Conservation (phyloP, 257 asterid species). For the Euphrasia confusa region DNA sequence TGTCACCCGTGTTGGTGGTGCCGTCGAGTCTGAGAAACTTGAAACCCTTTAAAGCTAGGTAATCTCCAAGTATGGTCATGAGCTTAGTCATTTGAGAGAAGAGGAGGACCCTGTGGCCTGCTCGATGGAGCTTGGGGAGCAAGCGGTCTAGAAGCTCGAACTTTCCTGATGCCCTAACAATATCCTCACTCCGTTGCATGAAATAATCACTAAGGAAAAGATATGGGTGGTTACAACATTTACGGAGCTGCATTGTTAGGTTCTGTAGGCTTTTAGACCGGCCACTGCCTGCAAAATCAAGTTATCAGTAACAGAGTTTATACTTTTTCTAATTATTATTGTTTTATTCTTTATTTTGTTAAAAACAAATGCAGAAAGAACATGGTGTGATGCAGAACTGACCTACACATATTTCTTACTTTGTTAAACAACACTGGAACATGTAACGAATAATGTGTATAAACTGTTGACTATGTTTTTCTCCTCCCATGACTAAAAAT, state of each 20-base stretch:
- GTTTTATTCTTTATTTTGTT: no score
- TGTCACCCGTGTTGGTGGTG: conserved; percentile 78
- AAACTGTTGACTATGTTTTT: no score
- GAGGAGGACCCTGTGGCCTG: conserved; percentile 90
- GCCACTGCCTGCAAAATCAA: conserved; percentile 56
- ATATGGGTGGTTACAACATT: conserved; percentile 97
- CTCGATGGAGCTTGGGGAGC: conserved; percentile 83
- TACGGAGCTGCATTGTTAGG: conserved; percentile 93
- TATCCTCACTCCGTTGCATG: conserved; percentile 64
- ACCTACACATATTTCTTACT: no score
- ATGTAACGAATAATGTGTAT: no score
- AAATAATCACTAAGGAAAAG: conserved; percentile 59
- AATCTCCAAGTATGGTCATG: conserved; percentile 92
- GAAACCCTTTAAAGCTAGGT: conserved; percentile 63
- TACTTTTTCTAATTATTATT: not conserved
- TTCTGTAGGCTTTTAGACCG: conserved; percentile 69
- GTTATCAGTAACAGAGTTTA: not conserved
- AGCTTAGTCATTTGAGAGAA: conserved; percentile 97
- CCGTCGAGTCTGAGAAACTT: conserved; percentile 94
- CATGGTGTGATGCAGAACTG: no score
- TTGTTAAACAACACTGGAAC: no score
- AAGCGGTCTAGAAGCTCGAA: conserved; percentile 94
- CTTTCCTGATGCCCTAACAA: conserved; percentile 84
- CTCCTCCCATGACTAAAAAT: no score
- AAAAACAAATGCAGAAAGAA: no score